These are phyloP conservation scores for Cyanidium caldarium DNA, from an alignment of 23 red algal genomes.

Conservation along the genomic window DNA sequence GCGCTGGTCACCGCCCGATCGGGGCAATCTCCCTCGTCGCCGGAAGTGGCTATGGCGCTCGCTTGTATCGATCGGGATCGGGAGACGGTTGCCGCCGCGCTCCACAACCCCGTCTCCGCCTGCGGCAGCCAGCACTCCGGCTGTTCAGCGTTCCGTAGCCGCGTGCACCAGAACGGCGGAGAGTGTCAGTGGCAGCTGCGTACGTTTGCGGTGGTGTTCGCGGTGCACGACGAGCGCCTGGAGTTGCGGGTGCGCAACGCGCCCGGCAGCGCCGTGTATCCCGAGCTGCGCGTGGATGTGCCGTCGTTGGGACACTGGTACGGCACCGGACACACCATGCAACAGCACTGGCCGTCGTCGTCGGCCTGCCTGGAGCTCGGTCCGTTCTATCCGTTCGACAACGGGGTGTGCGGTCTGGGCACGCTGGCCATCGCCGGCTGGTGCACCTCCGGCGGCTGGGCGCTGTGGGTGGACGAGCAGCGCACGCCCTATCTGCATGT, in stretches of 20 bases:
- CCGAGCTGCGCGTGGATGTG: not conserved
- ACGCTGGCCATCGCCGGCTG: constrained; percentile 49
- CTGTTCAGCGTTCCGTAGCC: too few relatives aligned
- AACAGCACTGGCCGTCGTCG: constrained; percentile 69
- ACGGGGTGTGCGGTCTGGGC: constrained; percentile 64
- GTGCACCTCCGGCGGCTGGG: constrained; percentile 30
- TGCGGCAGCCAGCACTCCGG: too few relatives aligned
- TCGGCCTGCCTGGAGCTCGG: constrained; percentile 37
- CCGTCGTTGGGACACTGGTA: not conserved
- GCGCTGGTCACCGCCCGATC: too few relatives aligned
- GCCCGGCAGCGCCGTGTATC: not conserved
- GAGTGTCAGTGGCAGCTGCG: too few relatives aligned
- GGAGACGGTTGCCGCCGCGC: too few relatives aligned
- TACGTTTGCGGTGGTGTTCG: too few relatives aligned
- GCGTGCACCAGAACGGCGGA: too few relatives aligned
- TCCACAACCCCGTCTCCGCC: too few relatives aligned
- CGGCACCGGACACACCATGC: constrained; percentile 43
- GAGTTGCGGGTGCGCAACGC: not conserved
- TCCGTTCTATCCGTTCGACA: constrained; percentile 86
- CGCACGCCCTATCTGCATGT: constrained; percentile 48
- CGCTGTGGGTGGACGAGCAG: constrained; percentile 25
- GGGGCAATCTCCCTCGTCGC: too few relatives aligned
- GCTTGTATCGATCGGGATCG: too few relatives aligned
- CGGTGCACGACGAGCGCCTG: not conserved
- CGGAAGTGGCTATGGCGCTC: too few relatives aligned